A percentile compares a stretch with the other conserved stretches of the same genome.
phyloP scores from a whole-genome alignment of 106 monocot species.

The Chionographis japonica region DNA sequence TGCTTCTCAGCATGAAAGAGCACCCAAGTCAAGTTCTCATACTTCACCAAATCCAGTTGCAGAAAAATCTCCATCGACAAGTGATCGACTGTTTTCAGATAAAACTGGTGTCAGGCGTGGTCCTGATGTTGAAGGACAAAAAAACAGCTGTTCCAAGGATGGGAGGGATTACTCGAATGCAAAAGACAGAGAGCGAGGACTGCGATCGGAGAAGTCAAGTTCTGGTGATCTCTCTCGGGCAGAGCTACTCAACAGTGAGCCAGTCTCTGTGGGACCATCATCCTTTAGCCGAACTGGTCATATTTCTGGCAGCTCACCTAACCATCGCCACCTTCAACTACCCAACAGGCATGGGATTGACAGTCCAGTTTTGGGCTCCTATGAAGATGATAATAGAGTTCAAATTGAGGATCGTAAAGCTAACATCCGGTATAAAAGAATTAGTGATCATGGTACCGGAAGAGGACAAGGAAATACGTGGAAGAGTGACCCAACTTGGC shows the following conservation, averaged over 20 bases:
- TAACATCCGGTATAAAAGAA: slow-evolving; percentile 31
- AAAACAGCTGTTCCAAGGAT: slow-evolving; percentile 23
- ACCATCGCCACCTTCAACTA: slow-evolving; percentile 29
- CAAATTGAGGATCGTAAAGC: slow-evolving; percentile 46
- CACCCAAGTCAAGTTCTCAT: slow-evolving; percentile 25
- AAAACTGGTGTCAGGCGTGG: slow-evolving; percentile 16
- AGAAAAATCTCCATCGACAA: slow-evolving; percentile 34
- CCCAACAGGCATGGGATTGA: slow-evolving; percentile 32
- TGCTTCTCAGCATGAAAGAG: slow-evolving; percentile 21
- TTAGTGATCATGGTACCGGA: slow-evolving; percentile 23
- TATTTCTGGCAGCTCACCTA: slow-evolving; percentile 28
- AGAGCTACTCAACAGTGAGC: slow-evolving; percentile 22
- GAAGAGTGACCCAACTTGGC: slow-evolving; percentile 63
- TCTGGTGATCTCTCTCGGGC: slow-evolving; percentile 14
- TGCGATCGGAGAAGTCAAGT: too few relatives aligned
- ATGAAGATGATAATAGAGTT: slow-evolving; percentile 57
- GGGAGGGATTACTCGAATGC: slow-evolving; percentile 15
- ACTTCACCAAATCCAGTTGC: slow-evolving; percentile 16
- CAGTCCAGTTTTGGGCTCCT: slow-evolving; percentile 34
- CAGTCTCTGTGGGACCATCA: slow-evolving; percentile 26
- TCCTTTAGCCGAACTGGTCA: slow-evolving; percentile 26
- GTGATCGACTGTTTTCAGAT: slow-evolving; percentile 23
- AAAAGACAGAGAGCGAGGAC: slow-evolving; percentile 19
- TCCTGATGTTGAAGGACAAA: slow-evolving; percentile 28
- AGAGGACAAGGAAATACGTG: slow-evolving; percentile 55